phyloP scores from a whole-genome alignment of 352 stramenopile species.

The Pythium rishiriense region DNA sequence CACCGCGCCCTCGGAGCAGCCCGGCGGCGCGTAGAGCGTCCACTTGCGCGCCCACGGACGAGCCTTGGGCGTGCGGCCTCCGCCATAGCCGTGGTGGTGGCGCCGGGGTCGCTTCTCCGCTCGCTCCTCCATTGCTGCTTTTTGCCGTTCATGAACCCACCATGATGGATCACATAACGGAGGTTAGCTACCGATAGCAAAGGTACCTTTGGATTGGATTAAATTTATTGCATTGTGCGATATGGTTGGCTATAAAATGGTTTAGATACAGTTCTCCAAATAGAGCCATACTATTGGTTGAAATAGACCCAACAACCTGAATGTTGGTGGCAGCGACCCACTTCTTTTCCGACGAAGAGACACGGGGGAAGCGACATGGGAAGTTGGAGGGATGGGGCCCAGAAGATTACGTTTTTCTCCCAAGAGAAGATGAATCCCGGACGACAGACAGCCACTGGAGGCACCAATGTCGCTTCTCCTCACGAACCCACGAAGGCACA shows the following conservation, averaged over 20 bases:
- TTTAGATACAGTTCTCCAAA: neutral
- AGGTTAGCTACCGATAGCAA: neutral
- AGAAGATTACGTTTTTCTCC: neutral
- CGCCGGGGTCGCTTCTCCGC: conserved; percentile 1
- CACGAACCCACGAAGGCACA: conserved; percentile 6
- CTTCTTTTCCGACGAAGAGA: conserved; percentile 5
- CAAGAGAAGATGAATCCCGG: neutral
- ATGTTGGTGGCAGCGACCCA: neutral
- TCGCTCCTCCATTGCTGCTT: conserved; percentile 1
- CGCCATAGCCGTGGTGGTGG: neutral
- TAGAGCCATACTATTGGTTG: neutral
- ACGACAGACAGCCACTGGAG: neutral
- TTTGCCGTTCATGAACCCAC: too few species aligned
- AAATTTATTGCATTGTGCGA: neutral
- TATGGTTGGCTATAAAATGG: neutral
- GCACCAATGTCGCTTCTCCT: neutral
- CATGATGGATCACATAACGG: conserved; percentile 1
- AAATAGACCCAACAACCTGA: neutral
- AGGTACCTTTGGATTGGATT: neutral
- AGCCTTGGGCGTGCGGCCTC: neutral
- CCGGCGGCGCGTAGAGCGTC: conserved; percentile 49
- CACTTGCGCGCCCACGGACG: conserved; percentile 38
- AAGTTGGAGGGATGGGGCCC: conserved; percentile 1
- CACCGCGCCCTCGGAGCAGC: conserved; percentile 21
- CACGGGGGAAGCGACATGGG: conserved; percentile 10